These are phyloP conservation scores for Kuraishia piskuri DNA, from an alignment of 805 yeast genomes.

Conservation along the genomic window DNA sequence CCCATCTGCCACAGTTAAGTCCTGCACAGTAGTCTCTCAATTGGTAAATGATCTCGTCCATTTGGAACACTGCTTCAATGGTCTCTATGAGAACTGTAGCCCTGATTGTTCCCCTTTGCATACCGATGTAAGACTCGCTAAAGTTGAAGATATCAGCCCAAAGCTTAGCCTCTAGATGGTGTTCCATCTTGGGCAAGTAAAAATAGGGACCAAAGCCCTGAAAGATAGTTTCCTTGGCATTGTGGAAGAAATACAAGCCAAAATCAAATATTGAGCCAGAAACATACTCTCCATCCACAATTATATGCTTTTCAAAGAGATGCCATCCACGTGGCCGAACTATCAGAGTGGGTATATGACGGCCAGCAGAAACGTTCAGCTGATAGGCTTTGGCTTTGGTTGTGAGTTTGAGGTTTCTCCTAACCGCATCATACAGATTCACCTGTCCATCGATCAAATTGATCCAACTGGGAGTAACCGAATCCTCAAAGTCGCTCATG, in stretches of 20 bases:
- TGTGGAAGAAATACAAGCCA: constrained; percentile 63
- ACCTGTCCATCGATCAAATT: constrained; percentile 63
- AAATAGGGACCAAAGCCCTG: constrained; percentile 76
- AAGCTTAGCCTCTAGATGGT: constrained; percentile 65
- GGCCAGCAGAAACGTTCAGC: constrained; percentile 28
- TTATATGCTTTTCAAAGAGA: constrained; percentile 54
- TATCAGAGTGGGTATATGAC: constrained; percentile 52
- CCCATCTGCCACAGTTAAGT: constrained; percentile 74
- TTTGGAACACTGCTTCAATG: constrained; percentile 65
- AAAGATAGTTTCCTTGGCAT: constrained; percentile 48
- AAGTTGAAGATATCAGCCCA: constrained; percentile 67
- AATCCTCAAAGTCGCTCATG: constrained; percentile 73
- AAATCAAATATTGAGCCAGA: constrained; percentile 63
- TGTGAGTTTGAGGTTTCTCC: constrained; percentile 38
- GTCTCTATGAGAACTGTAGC: constrained; percentile 69
- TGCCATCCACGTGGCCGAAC: constrained; percentile 68
- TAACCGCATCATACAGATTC: constrained; percentile 60
- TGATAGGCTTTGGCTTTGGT: constrained; percentile 28
- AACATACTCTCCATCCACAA: constrained; percentile 60
- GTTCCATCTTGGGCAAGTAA: constrained; percentile 71
- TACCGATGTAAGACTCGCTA: constrained; percentile 54
- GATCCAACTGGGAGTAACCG: constrained; percentile 67
- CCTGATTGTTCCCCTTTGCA: constrained; percentile 63
- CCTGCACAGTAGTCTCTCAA: constrained; percentile 66
- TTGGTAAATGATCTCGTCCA: constrained; percentile 73